Base-by-base conservation (phyloP, 768 basidiomycete species). In the Collybia nuda region DNA sequence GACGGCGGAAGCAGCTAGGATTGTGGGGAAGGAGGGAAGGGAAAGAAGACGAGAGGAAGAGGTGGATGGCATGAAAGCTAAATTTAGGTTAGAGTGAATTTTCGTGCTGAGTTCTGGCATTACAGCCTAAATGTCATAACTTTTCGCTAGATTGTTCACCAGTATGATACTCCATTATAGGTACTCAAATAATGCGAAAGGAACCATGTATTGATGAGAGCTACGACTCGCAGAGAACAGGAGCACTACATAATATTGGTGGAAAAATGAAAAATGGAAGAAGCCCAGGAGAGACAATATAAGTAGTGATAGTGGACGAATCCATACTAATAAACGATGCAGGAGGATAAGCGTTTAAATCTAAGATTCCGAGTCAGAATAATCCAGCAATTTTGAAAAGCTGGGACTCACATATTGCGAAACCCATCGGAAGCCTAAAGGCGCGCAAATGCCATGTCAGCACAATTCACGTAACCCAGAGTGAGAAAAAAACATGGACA, bases 381-480 rank as follows among this genome's bases (percentile, higher is more conserved):
- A 11, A 45, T 28, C 0, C 15, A 46, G 18, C 5, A 45, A 15
- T 11, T 38, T 14, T 36, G 39, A 18, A 7, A 39, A 6, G 32
- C 15, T n/a, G 22, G 42, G 37, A 73, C 89, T 60, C 67, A 95
- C 93, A 73, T 97, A 97, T 95, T 95, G 94, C 56, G 92, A 94
- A 52, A 97, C 63, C 94, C 94, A 97, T 59, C 93, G 86, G 90
- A 96, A 93, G 52, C 88, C 87, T 89, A 40, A 26, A n/a, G 38
- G 52, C 7, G 24, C 24, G 18, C 59, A 48, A 46, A 52, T 35
- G 48, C n/a, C 29, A 42, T 47, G 40, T 55, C 47, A 48, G 46
- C 15, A 24, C 19, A 38, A 26, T 18, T 21, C 40, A 29, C 23
- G 2, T 23, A 18, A 44, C 32, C 51, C 32, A 28, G 21, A 35